Base-by-base conservation (phyloP, 352 stramenopile genomes). In the Phytophthora chlamydospora region DNA sequence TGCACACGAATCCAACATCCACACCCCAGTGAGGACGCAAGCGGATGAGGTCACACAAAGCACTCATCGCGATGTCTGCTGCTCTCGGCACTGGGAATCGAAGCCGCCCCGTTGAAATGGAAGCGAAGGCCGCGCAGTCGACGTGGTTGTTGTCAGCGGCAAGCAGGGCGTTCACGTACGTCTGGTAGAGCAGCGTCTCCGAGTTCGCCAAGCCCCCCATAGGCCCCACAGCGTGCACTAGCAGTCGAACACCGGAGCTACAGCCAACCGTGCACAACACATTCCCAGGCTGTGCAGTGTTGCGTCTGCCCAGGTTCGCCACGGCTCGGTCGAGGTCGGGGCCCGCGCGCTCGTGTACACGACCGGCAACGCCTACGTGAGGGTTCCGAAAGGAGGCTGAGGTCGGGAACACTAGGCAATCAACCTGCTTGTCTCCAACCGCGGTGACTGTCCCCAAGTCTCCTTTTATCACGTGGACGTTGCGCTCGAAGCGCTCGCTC, bases 321-420 rank as follows among this genome's bases (percentile, higher is more conserved):
- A 76, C 53, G 2, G 49, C 38, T 17, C 11, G 45, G 32, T 76
- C 59, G 35, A 73, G 51, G 24, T 38, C 29, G 14, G 58, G 35
- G 0, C 76, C 84, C 16, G 83, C 79, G 10, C 81, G 82, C 17
- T 60, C 63, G 47, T 90, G 78, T 2, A 91, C 76, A 10, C 66
- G 62, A 10, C 57, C 66, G 24, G 82, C 70, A 29, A 83, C 82
- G 2, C 84, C 80, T 16, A 68, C 59, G 10, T 35, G 8, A 21
- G 80, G 75, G 43, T 90, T 82, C 14, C 32, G 45, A 16, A 75
- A 84, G 9, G 39, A 57, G 8, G 2, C 9, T 5, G 78, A 81
- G 41, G 82, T 88, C 11, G 80, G 80, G 38, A 91, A 90, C 33
- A 74, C 70, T 7, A 93, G 57, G 46, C 82, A 90, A 31, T 93